Evolutionary conservation across 2,329 filamentous ascomycete genomes (phyloP), one percentile per base, ranked within the genome.

Genomic region (Epicoccum nigrum): DNA sequence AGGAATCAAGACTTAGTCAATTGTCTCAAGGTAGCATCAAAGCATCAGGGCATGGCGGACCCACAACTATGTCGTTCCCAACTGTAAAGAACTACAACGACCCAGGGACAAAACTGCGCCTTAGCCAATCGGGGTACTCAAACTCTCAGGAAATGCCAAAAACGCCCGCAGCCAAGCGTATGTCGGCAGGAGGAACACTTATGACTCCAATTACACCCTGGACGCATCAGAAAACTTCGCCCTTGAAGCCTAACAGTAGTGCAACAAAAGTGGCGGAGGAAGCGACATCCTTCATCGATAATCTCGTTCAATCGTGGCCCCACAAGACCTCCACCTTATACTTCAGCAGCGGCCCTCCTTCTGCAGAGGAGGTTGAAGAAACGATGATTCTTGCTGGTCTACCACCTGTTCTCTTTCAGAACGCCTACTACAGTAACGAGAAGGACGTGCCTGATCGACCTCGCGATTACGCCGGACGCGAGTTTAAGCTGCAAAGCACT

Each of bases 381-480:
- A 87, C 85, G 0, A 80, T 91, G 69, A 72, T 79, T 59, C 69
- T 78, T n/a, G 73, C 79, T 50, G 80, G 80, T 11, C 74, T 86
- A 7, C 88, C 89, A 0, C 79, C 86, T 51, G 81, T 89, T 12
- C 82, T 97, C 40, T 95, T 96, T 58, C 89, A 92, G 70, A 86
- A 92, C 67, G 87, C 92, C 0, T 92, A 87, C 65, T 97, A 96
- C 68, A 89, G 92, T 61, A 81, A 89, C 21, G 90, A 95, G 55
- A 81, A 80, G 42, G 94, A 97, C 72, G 88, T 97, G 0, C 92
- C 92, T 11, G 81, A 87, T 31, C 83, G 87, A 45, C 74, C 81
- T 25, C 82, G 90, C 45, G 91, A 96, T 72, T 97, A 96, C 74
- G 93, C 89, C 6, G 93, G 93, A 3, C 86, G 86, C 60, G 89